Conservation (phyloP, 441 rosid genomes). For the Flueggea neowawraea region DNA sequence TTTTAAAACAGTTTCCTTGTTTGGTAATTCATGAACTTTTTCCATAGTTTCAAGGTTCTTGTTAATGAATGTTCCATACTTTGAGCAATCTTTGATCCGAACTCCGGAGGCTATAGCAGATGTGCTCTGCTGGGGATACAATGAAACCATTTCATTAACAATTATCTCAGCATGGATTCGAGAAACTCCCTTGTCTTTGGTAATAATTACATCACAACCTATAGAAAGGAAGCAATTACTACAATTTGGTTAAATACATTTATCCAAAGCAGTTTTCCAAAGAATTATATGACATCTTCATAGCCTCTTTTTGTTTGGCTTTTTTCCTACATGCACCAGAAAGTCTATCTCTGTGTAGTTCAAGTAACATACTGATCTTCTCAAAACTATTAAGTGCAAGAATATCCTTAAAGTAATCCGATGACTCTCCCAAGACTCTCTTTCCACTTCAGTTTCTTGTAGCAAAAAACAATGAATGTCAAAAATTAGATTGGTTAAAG, state of each 20-base stretch:
- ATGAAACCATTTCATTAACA: slow-evolving; percentile 43
- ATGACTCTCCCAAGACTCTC: too few species aligned
- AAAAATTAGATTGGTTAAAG: too few species aligned
- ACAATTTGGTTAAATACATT: too few species aligned
- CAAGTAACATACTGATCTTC: too few species aligned
- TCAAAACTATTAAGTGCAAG: too few species aligned
- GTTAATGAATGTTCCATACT: slow-evolving; percentile 81
- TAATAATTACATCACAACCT: slow-evolving; percentile 86
- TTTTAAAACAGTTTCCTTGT: slow-evolving; percentile 52
- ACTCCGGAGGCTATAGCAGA: slow-evolving; percentile 30
- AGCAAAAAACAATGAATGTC: too few species aligned
- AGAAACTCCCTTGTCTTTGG: slow-evolving; percentile 87
- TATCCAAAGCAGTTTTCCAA: neutral
- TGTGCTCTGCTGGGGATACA: slow-evolving; percentile 19
- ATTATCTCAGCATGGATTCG: slow-evolving; percentile 79
- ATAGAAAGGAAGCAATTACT: slow-evolving; percentile 3
- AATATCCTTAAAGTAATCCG: too few species aligned
- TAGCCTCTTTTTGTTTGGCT: neutral
- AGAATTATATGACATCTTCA: neutral
- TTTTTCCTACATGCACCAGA: too few species aligned
- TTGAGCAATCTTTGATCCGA: slow-evolving; percentile 75
- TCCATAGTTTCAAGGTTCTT: slow-evolving; percentile 35
- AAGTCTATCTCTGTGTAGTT: too few species aligned
- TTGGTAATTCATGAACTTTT: slow-evolving; percentile 65
- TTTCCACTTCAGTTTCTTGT: too few species aligned